Evolutionary conservation across 345 rosid genomes (phyloP).

Genomic region (Isatis tinctoria): DNA sequence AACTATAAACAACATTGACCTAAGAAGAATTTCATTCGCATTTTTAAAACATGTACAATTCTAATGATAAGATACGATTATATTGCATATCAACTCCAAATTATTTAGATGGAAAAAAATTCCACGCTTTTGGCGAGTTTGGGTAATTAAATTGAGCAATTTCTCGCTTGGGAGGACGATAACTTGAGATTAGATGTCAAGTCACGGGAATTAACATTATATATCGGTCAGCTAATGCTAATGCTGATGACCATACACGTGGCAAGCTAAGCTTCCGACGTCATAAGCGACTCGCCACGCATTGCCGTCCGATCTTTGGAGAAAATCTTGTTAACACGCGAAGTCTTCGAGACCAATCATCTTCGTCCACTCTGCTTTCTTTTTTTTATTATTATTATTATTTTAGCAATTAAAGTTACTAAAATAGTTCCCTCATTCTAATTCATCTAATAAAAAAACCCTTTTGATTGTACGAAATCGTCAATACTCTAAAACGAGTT

Average conservation of each 20-base stretch:
- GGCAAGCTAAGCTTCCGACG: slow-evolving; percentile 30
- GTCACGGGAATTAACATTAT: slow-evolving; percentile 8
- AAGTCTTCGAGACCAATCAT: slow-evolving; percentile 16
- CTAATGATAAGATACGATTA: not conserved
- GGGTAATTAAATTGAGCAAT: not conserved
- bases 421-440: not conserved
- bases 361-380: slow-evolving; percentile 6
- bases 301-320: slow-evolving; percentile 28
- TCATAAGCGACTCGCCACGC: slow-evolving; percentile 32
- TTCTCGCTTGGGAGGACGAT: not conserved
- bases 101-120: not conserved
- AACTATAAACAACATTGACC: not conserved
- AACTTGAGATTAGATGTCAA: slow-evolving; percentile 7
- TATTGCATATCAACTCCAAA: slow-evolving; percentile 1
- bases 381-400: not conserved
- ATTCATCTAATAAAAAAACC: not conserved
- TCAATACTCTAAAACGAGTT: not conserved
- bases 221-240: slow-evolving; percentile 17
- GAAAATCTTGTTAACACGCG: slow-evolving; percentile 25
- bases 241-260: slow-evolving; percentile 27
- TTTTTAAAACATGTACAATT: not conserved
- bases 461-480: not conserved
- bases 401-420: not conserved
- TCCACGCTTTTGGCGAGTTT: slow-evolving; percentile 6
- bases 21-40: not conserved